Base-by-base conservation (phyloP, 176 grass and related monocot genomes). In the Elymus sibiricus region DNA sequence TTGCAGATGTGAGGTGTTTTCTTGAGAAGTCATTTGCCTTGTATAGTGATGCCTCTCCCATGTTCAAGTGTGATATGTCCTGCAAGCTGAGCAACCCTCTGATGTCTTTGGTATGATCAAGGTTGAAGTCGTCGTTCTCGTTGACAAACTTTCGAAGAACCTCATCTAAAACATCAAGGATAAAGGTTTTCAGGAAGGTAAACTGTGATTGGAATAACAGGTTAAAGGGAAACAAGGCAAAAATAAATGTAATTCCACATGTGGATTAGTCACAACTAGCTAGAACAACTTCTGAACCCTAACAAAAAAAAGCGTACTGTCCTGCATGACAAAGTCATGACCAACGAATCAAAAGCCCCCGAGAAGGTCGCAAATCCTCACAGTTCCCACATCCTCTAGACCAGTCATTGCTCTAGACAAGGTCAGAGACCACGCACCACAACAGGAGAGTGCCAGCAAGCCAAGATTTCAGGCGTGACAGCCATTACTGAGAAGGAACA, bases 11-110 rank as follows among this genome's bases (percentile, higher is more conserved):
- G 8, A 94, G 87, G 53, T 90, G 90, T n/a, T 82, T 88, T 25
- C 49, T 75, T 32, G 92, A 86, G 92, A 92, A 97, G 37, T 84
- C 82, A 25, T 87, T 88, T 71, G 94, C 94, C 63, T 76, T 94
- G 76, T 86, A 62, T 0, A 97, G 87, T 31, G 64, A 38, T 47
- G 1, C 25, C 32, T 97, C 90, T 28, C 92, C 92, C 9, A 79
- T 89, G 74, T 89, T 88, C 72, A 97, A 15, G 26, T 88, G 58
- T 42, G 94, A 97, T 78, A 91, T 58, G 39, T 97, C 90, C 1
- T 94, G 87, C 79, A 97, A 74, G 70, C 79, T 87, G 10, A 97
- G 25, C 27, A 97, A 32, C 5, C 87, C 92, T 62, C 47, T 76
- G 27, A 82, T 78, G 17, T 97, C 72, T 49, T 75, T 75, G 72